These are phyloP conservation scores for Colletotrichum tanaceti DNA, from an alignment of 2,329 filamentous ascomycete genomes.

Conservation along the genomic window DNA sequence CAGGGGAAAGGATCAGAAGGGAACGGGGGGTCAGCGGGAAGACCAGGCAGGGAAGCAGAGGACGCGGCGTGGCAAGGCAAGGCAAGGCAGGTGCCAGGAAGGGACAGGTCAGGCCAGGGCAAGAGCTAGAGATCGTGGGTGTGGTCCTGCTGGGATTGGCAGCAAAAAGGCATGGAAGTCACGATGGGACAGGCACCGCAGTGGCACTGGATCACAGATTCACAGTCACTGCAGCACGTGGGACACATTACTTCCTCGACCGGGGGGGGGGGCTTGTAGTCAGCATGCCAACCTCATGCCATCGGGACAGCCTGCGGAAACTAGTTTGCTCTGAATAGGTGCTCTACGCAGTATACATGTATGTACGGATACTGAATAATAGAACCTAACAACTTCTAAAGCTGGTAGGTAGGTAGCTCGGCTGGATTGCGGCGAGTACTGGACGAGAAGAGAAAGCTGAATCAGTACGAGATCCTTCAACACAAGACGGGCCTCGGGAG, in stretches of 20 bases:
- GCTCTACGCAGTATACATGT: too few relatives aligned
- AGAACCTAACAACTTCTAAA: too few relatives aligned
- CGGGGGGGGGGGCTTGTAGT: neutral
- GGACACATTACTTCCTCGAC: constrained; percentile 21
- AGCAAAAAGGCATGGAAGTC: constrained; percentile 13
- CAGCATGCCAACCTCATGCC: neutral
- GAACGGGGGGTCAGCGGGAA: constrained; percentile 34
- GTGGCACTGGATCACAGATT: constrained; percentile 9
- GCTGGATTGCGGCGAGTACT: neutral
- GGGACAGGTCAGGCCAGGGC: constrained; percentile 11
- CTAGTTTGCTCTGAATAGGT: neutral
- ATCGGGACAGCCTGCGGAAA: neutral
- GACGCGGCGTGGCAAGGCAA: constrained; percentile 17
- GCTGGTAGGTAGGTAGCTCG: too few relatives aligned
- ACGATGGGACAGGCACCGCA: constrained; percentile 24
- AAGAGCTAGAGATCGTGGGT: constrained; percentile 27
- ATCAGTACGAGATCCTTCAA: neutral
- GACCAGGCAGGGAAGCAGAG: constrained; percentile 26
- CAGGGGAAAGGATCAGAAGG: neutral
- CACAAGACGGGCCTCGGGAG: neutral
- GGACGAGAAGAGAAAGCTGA: neutral
- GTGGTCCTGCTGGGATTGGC: constrained; percentile 13
- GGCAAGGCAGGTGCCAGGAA: constrained; percentile 12
- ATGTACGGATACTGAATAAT: too few relatives aligned
- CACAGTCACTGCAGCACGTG: constrained; percentile 23